Conservation (phyloP, 192 early-diverging fungal genomes). For the Funneliformis geosporum region DNA sequence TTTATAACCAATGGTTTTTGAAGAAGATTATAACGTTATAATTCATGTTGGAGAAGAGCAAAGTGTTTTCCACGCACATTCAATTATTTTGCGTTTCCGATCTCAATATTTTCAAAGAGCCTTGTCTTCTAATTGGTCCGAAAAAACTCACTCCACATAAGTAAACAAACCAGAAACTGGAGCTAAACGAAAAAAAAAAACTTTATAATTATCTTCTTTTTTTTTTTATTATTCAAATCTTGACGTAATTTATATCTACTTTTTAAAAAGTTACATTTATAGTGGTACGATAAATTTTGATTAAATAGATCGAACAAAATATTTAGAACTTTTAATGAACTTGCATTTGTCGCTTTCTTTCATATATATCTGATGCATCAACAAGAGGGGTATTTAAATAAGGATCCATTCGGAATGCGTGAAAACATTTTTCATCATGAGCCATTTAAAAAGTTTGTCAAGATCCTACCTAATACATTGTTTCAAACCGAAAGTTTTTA, state of each 20-base stretch:
- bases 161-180: too few species aligned
- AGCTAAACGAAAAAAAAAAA: too few species aligned
- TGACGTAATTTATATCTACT: not conserved
- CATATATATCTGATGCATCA: not conserved
- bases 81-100: not conserved
- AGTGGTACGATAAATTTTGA: not conserved
- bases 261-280: not conserved
- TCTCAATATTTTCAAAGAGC: not conserved
- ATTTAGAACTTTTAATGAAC: not conserved
- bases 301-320: not conserved
- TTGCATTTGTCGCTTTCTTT: not conserved
- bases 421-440: not conserved
- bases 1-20: not conserved
- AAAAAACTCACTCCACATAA: too few species aligned
- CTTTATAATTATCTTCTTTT: too few species aligned
- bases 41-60: not conserved
- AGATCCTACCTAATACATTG: not conserved
- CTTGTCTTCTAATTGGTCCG: slow-evolving; percentile 1
- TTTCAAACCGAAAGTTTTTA: not conserved
- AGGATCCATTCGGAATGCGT: not conserved
- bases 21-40: slow-evolving; percentile 9
- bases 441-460: not conserved
- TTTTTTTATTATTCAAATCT: too few species aligned
- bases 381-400: not conserved
- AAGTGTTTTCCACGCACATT: not conserved